Evolutionary conservation across 768 basidiomycete genomes (phyloP).

Genomic region (Cytidiella melzeri): DNA sequence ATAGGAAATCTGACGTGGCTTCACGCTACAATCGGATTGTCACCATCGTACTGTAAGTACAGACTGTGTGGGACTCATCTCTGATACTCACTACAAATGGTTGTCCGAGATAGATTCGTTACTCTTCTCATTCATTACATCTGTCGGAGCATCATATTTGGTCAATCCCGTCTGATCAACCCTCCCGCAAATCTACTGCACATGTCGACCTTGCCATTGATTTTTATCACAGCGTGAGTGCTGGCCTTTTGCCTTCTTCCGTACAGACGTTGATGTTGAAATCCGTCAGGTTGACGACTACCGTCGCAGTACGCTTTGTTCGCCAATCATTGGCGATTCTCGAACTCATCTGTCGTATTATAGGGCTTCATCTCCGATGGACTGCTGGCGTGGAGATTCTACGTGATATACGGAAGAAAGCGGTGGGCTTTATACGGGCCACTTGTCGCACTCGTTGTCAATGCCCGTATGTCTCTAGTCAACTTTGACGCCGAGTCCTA

Average conservation of each 20-base stretch:
- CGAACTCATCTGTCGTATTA: no score
- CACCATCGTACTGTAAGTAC: conserved; percentile 16
- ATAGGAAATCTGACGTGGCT: conserved; percentile 1
- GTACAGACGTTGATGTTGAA: not conserved
- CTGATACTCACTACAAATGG: not conserved
- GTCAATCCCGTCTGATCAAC: conserved; percentile 10
- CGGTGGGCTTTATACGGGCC: conserved; percentile 20
- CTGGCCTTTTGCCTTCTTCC: no score
- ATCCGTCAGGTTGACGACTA: no score
- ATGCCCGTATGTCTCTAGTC: conserved; percentile 13
- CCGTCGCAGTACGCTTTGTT: not conserved
- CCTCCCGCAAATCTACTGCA: conserved; percentile 8
- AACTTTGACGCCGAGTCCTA: not conserved
- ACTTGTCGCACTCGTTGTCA: conserved; percentile 9
- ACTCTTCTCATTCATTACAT: conserved; percentile 16
- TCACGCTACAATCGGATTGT: conserved; percentile 14
- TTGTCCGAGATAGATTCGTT: conserved; percentile 19
- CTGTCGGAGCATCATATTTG: conserved; percentile 16
- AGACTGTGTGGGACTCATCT: not conserved
- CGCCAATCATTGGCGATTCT: not conserved
- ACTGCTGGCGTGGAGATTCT: conserved; percentile 22
- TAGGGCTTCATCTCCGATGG: conserved; percentile 20
- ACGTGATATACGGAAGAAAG: conserved; percentile 12
- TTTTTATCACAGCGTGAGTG: no score
- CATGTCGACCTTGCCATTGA: conserved; percentile 14